phyloP scores from a whole-genome alignment of 495 filamentous ascomycete species.

The Penicillium subrubescens region DNA sequence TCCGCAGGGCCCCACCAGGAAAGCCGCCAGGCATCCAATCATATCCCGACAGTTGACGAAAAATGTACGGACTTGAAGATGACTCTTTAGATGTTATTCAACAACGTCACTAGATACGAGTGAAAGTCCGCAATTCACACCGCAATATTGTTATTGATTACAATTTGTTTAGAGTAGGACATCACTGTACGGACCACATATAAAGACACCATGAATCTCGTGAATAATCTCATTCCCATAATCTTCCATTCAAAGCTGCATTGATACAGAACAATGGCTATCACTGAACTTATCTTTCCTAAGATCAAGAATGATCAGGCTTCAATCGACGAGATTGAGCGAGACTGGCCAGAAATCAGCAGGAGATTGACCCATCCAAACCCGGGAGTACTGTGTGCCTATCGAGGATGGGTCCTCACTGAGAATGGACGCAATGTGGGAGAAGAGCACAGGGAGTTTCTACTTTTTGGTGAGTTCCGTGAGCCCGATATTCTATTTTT shows the following conservation, averaged over 20 bases:
- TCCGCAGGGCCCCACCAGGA: background rate
- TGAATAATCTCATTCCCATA: background rate
- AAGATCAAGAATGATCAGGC: slow-evolving; percentile 2
- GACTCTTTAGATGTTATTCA: background rate
- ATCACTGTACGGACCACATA: background rate
- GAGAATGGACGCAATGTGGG: slow-evolving; percentile 13
- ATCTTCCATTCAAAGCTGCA: background rate
- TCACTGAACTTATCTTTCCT: slow-evolving; percentile 14
- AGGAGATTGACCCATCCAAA: slow-evolving; percentile 7
- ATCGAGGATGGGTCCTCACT: slow-evolving; percentile 5
- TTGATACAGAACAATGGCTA: slow-evolving; percentile 1
- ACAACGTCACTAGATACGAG: too few relatives aligned
- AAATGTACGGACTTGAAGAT: background rate
- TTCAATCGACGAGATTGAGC: slow-evolving; percentile 2
- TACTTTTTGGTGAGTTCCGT: slow-evolving; percentile 7
- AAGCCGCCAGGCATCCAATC: background rate
- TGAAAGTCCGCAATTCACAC: background rate
- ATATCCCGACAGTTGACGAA: background rate
- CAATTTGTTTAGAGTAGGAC: background rate
- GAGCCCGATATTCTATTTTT: background rate
- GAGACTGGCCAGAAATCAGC: slow-evolving; percentile 3
- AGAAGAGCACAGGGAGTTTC: background rate
- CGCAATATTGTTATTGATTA: background rate
- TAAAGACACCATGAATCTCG: background rate
- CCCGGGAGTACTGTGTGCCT: slow-evolving; percentile 6